These are phyloP conservation scores for Phytophthora sansomeana DNA, from an alignment of 352 stramenopile species.

Conservation along the genomic window DNA sequence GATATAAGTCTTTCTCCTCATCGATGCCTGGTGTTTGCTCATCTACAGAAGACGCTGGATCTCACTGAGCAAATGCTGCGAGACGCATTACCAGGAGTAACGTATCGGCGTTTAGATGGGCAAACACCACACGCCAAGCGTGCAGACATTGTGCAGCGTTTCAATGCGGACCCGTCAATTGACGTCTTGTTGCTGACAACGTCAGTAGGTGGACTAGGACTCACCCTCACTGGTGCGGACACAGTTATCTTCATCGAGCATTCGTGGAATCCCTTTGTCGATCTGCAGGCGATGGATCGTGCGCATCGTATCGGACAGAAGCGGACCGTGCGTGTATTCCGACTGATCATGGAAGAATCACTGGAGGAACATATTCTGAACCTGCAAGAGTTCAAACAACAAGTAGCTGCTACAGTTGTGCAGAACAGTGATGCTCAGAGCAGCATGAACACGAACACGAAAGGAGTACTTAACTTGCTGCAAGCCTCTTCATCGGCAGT, in stretches of 20 bases:
- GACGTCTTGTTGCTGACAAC: constrained; percentile 97
- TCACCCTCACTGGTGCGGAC: constrained; percentile 97
- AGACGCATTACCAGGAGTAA: constrained; percentile 64
- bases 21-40: constrained; percentile 97
- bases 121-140: constrained; percentile 77
- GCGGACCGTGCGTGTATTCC: constrained; percentile 77
- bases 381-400: constrained; percentile 81
- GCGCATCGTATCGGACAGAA: constrained; percentile 84
- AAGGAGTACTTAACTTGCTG: constrained; percentile 66
- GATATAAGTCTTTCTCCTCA: constrained; percentile 50
- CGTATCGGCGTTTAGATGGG: constrained; percentile 94
- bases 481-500: constrained; percentile 58
- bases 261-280: constrained; percentile 98
- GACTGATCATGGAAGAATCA: constrained; percentile 75
- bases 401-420: constrained; percentile 74
- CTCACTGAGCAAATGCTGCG: constrained; percentile 92
- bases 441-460: constrained; percentile 75
- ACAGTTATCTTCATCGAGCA: constrained; percentile 99
- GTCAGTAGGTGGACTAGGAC: constrained; percentile 93
- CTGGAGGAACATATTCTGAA: constrained; percentile 86
- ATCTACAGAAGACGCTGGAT: constrained; percentile 95
- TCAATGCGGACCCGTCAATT: constrained; percentile 94
- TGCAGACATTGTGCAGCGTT: constrained; percentile 86
- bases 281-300: constrained; percentile 94
- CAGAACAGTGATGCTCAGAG: constrained; percentile 52